Evolutionary conservation across 768 basidiomycete genomes (phyloP).

Genomic region (Chlorophyllum brunneum): DNA sequence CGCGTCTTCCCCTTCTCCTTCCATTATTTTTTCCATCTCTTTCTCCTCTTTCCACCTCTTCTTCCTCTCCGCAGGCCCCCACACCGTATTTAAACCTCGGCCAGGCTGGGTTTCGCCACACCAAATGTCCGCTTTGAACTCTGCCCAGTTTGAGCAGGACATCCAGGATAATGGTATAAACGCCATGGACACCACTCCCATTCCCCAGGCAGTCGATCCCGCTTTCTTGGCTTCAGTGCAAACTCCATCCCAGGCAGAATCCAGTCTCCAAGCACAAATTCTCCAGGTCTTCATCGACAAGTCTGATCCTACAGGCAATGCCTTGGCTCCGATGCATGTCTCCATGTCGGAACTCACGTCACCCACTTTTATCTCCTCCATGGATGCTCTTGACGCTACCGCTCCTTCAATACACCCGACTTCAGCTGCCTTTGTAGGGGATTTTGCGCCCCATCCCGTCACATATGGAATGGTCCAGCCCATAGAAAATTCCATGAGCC

Average conservation of each 20-base stretch:
- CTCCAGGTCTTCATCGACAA: conserved; percentile 31
- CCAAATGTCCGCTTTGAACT: conserved; percentile 19
- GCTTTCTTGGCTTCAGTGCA: conserved; percentile 18
- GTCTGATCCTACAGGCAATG: conserved; percentile 21
- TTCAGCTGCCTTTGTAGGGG: conserved; percentile 36
- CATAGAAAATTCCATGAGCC: conserved; percentile 31
- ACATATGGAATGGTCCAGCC: conserved; percentile 28
- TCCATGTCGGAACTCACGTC: conserved; percentile 33
- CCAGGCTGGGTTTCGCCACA: neutral
- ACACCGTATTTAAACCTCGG: conserved; percentile 17
- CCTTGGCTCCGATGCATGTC: conserved; percentile 33
- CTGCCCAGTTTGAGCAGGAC: conserved; percentile 30
- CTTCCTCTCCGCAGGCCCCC: neutral
- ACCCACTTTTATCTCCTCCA: conserved; percentile 25
- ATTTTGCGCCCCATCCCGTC: conserved; percentile 31
- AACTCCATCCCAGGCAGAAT: conserved; percentile 18
- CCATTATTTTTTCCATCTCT: neutral
- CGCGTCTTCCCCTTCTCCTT: neutral
- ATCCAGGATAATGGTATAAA: conserved; percentile 22
- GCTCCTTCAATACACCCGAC: conserved; percentile 24
- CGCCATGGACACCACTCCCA: conserved; percentile 35
- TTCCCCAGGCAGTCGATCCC: conserved; percentile 23
- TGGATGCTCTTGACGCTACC: conserved; percentile 27
- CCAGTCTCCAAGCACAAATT: conserved; percentile 28
- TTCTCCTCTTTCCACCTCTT: neutral